Evolutionary conservation across 2,329 filamentous ascomycete species (phyloP).

Genomic region (Aspergillus novofumigatus): DNA sequence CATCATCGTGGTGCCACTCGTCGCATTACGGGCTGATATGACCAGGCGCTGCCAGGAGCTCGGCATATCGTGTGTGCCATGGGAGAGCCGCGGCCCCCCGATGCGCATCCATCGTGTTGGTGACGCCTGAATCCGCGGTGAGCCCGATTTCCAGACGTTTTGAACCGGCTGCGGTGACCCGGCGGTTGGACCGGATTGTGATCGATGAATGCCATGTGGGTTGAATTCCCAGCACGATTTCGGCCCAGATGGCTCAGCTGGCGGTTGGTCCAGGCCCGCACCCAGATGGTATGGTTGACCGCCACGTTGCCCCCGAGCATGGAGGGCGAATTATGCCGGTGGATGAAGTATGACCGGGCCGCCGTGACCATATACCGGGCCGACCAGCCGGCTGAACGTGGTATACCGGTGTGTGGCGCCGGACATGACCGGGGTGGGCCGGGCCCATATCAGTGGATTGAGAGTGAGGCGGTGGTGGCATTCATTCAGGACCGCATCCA

Average conservation of each 20-base stretch:
- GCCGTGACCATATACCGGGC: neutral
- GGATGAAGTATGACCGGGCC: neutral
- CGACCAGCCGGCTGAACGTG: neutral
- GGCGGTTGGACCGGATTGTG: slow-evolving; percentile 4
- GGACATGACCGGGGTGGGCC: neutral
- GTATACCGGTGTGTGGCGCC: slow-evolving; percentile 5
- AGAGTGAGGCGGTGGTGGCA: neutral
- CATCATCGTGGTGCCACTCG: neutral
- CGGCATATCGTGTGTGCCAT: neutral
- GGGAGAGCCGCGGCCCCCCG: slow-evolving; percentile 5
- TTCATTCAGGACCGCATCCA: neutral
- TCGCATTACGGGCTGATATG: neutral
- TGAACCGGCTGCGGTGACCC: neutral
- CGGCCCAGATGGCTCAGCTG: neutral
- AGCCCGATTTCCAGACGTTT: slow-evolving; percentile 1
- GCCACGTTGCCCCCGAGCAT: slow-evolving; percentile 6
- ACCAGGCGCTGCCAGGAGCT: neutral
- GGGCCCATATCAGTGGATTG: neutral
- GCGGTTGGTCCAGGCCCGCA: neutral
- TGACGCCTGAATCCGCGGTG: slow-evolving; percentile 4
- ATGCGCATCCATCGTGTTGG: slow-evolving; percentile 5
- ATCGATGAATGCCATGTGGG: slow-evolving; percentile 8
- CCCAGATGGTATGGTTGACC: slow-evolving; percentile 10
- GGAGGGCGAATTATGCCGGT: neutral
- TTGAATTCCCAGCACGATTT: slow-evolving; percentile 5